Evolutionary conservation across 495 filamentous ascomycete genomes (phyloP), one percentile per base, ranked within the genome.

Genomic region (Trichoderma virens): DNA sequence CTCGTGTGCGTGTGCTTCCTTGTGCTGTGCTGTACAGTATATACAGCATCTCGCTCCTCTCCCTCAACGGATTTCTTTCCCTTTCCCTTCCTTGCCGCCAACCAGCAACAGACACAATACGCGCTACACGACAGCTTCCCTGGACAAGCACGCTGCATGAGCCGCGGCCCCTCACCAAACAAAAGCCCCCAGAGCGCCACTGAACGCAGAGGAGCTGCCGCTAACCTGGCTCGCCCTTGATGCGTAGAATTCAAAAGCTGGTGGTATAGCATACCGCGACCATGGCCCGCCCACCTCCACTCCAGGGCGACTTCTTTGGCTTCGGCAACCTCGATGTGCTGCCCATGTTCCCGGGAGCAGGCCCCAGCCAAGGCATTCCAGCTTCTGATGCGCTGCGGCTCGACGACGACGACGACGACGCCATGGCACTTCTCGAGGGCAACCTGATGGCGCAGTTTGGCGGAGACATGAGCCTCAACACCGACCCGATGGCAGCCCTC

Each of bases 381-480:
- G 43, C n/a, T 35, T n/a, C 35, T 39, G 38, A 59, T 32, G 30
- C 27, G 34, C 35, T 67, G 64, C 67, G 72, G 72, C 72, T 77
- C 66, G 66, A 62, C 66, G 43, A 64, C 35, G 70, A 71, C 65
- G 66, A 70, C 38, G 66, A 73, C 64, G 72, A 74, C 62, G 68
- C 75, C 67, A 78, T 80, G 71, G 69, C 74, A 56, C 66, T 80
- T 59, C 71, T 79, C 64, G 74, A 78, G 67, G 68, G 61, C 62
- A 68, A 71, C 59, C 68, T 75, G 64, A 74, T 76, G 62, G 35
- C 62, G 35, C 25, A 38, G 38, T 80, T 77, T 67, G 78, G 76
- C 65, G 62, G 65, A 20, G 51, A 56, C 61, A 69, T 80, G 66
- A 67, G 74, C 31, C 77, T 78, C 75, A 72, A 62, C 45, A 65